phyloP scores from a whole-genome alignment of 2,329 filamentous ascomycete genomes.

The Hypomyces rosellus region DNA sequence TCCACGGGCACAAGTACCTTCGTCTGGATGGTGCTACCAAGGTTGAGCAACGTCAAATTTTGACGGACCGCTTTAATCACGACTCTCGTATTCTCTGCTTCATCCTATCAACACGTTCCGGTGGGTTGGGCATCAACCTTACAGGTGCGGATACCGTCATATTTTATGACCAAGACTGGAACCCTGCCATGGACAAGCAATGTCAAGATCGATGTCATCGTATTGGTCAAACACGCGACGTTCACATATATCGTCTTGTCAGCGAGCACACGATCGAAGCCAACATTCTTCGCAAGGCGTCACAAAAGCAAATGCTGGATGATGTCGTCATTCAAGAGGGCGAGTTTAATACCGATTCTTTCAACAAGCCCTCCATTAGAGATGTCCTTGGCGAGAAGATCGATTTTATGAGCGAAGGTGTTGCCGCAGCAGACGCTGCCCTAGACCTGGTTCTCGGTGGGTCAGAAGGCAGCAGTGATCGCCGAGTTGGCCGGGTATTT shows the following conservation, averaged over 20 bases:
- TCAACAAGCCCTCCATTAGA: slow-evolving; percentile 69
- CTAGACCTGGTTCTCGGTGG: slow-evolving; percentile 79
- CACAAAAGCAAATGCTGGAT: slow-evolving; percentile 95
- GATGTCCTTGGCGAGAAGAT: slow-evolving; percentile 60
- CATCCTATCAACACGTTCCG: slow-evolving; percentile 90
- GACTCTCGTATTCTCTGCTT: slow-evolving; percentile 90
- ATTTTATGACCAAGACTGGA: slow-evolving; percentile 99
- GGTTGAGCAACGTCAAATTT: slow-evolving; percentile 88
- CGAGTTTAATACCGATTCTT: slow-evolving; percentile 95
- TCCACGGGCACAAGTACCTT: slow-evolving; percentile 94
- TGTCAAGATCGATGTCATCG: slow-evolving; percentile 96
- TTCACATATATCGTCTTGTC: slow-evolving; percentile 93
- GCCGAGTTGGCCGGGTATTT: slow-evolving; percentile 63
- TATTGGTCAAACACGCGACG: slow-evolving; percentile 94
- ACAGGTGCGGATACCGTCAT: slow-evolving; percentile 97
- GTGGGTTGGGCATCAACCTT: slow-evolving; percentile 91
- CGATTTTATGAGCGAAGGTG: slow-evolving; percentile 41
- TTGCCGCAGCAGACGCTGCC: slow-evolving; percentile 70
- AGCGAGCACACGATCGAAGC: slow-evolving; percentile 95
- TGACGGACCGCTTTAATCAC: slow-evolving; percentile 95
- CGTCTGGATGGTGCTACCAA: slow-evolving; percentile 95
- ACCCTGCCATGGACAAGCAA: slow-evolving; percentile 98
- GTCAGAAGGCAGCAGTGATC: slow-evolving; percentile 54
- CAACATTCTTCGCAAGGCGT: slow-evolving; percentile 93
- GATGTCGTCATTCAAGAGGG: slow-evolving; percentile 98